Percentiles rank a stretch among this genome's conserved stretches.
phyloP scores from a whole-genome alignment of 495 filamentous ascomycete species.

The Talaromyces adpressus region DNA sequence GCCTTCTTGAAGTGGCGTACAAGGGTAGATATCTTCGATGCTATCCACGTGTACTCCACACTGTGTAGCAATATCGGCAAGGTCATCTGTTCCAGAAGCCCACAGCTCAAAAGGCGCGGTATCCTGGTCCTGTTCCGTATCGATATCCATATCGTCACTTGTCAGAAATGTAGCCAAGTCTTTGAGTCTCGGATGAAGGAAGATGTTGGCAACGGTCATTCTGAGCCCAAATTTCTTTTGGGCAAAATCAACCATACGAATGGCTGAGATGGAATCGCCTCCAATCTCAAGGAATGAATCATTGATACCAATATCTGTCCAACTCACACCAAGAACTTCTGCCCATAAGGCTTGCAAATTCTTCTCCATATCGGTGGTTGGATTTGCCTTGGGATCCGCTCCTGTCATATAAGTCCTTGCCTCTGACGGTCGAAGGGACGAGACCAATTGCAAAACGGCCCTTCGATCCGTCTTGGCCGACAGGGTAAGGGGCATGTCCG shows the following conservation, averaged over 20 bases:
- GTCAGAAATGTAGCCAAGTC: constrained; percentile 20
- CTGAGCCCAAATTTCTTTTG: background rate
- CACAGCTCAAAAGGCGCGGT: background rate
- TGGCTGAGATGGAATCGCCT: constrained; percentile 25
- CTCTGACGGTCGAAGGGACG: background rate
- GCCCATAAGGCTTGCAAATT: constrained; percentile 14
- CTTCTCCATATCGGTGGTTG: constrained; percentile 9
- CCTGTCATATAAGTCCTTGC: background rate
- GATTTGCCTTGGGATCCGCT: background rate
- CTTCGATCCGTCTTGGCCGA: constrained; percentile 39
- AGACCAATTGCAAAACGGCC: constrained; percentile 7
- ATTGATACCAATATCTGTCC: constrained; percentile 19
- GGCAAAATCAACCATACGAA: constrained; percentile 14
- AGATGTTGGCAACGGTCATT: constrained; percentile 1
- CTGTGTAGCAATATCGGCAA: constrained; percentile 8
- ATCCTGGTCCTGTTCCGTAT: background rate
- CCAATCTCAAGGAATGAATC: constrained; percentile 17
- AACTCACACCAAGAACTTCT: constrained; percentile 8
- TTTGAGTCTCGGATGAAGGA: constrained; percentile 42
- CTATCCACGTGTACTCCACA: constrained; percentile 16
- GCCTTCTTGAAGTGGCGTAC: constrained; percentile 54
- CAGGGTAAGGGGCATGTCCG: constrained; percentile 29
- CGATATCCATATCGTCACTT: background rate
- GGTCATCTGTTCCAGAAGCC: background rate
- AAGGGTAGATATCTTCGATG: constrained; percentile 52